Base-by-base conservation (phyloP, 768 basidiomycete species). In the Asterophora parasitica region DNA sequence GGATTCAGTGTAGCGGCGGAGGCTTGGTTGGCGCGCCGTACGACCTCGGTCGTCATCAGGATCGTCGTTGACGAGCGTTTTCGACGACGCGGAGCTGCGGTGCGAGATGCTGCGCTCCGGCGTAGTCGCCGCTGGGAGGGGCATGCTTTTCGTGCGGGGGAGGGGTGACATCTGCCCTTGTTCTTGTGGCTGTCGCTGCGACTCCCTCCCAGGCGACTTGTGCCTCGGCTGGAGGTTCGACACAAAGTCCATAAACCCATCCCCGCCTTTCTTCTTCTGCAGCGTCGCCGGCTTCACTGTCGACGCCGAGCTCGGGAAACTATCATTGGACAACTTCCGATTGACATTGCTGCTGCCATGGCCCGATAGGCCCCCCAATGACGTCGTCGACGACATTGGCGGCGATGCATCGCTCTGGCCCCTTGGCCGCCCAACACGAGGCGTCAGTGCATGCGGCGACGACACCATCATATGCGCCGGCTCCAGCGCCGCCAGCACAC, bases 81-180 rank as follows among this genome's bases (percentile, higher is more conserved):
- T 57, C 28, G 61, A 58, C 13, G 58, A 58, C 11, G 57, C 37
- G 7, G 60, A 58, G 15, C 42, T 56, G 11, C 58, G 49, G 26
- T 53, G 53, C 15, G 54, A 57, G 20, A 49, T 51, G 28, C 47
- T 45, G 31, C 48, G 51, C 15, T 55, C 59, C 2, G 52, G 43
- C 30, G 12, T 31, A 12, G 30, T 10, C 12, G 30, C 12, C 2
- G 30, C 9, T 31, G 30, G 59, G 8, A 72, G 54, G 0, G 78
- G 76, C 71, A 78, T 78, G 45, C 80, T 78, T 67, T 80, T 78
- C 57, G 66, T 71, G 28, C 77, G 72, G 8, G 72, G 64, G 13
- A 72, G 45, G 12, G 46, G 40, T 5, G 51, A 38, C 11, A 48
- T 45, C 15, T 46, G 44, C 11, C 35, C 48, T 9, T 46, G 16